Evolutionary conservation across 2,329 filamentous ascomycete species (phyloP).

Genomic region (Phialophora macrospora): DNA sequence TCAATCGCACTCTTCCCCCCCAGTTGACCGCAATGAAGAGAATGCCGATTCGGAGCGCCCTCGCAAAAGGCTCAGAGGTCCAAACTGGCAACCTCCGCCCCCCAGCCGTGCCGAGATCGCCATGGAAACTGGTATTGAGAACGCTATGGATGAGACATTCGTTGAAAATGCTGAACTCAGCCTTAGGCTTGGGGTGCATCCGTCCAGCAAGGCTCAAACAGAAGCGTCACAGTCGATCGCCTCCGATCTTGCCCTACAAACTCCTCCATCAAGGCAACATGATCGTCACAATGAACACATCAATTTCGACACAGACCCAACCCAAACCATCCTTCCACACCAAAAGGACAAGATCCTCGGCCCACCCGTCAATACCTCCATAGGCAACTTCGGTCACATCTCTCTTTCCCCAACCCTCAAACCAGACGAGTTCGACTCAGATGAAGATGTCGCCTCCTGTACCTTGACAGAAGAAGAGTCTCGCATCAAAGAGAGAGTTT

Average conservation of each 20-base stretch:
- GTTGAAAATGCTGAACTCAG: slow-evolving; percentile 32
- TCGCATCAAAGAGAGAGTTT: slow-evolving; percentile 84
- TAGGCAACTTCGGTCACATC: slow-evolving; percentile 35
- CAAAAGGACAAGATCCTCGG: slow-evolving; percentile 29
- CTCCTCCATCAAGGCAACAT: not conserved
- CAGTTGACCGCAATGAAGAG: not conserved
- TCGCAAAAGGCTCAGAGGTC: slow-evolving; percentile 44
- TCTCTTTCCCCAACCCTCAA: slow-evolving; percentile 58
- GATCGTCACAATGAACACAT: slow-evolving; percentile 38
- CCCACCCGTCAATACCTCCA: slow-evolving; percentile 32
- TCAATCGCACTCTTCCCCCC: slow-evolving; percentile 12
- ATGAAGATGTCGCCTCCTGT: slow-evolving; percentile 84
- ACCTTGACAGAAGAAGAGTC: slow-evolving; percentile 74
- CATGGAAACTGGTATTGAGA: slow-evolving; percentile 63
- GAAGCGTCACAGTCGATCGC: not conserved
- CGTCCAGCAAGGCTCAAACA: not conserved
- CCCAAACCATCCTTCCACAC: slow-evolving; percentile 19
- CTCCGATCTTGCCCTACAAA: not conserved
- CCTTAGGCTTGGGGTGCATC: not conserved
- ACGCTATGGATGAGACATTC: slow-evolving; percentile 73
- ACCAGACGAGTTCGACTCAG: slow-evolving; percentile 81
- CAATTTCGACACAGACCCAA: slow-evolving; percentile 26
- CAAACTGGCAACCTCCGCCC: slow-evolving; percentile 50
- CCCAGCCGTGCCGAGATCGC: slow-evolving; percentile 66
- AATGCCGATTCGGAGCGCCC: not conserved